phyloP scores from a whole-genome alignment of 177 flowering plant species.

The Tripterygium wilfordii region DNA sequence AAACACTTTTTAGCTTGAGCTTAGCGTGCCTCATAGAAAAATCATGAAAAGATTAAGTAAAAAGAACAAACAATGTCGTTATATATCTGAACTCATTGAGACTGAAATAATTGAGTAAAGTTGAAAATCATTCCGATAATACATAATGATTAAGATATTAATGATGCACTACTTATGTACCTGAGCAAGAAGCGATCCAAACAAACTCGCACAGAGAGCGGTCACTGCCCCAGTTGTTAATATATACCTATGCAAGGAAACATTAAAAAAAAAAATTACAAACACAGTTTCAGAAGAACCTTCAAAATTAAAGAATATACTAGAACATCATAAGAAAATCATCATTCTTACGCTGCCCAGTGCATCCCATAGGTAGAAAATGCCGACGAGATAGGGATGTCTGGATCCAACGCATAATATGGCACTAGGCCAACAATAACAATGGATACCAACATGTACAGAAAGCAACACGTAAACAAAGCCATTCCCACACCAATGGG shows the following conservation, averaged over 20 bases:
- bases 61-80: too few species aligned
- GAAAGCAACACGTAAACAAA: constrained; percentile 66
- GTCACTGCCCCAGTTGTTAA: constrained; percentile 80
- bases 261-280: background rate
- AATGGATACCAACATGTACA: constrained; percentile 92
- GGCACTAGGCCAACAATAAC: constrained; percentile 95
- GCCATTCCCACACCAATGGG: constrained; percentile 86
- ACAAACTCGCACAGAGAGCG: constrained; percentile 86
- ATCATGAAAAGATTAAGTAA: too few species aligned
- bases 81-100: too few species aligned
- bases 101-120: too few species aligned
- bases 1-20: too few species aligned
- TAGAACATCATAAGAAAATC: background rate
- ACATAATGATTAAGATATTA: background rate
- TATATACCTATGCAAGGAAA: constrained; percentile 43
- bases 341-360: constrained; percentile 82
- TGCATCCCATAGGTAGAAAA: constrained; percentile 84
- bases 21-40: too few species aligned
- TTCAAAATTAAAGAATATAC: background rate
- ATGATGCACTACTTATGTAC: constrained; percentile 20
- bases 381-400: constrained; percentile 94
- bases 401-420: constrained; percentile 89
- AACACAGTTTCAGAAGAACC: background rate
- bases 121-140: background rate
- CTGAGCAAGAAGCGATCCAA: constrained; percentile 98